Base-by-base conservation (phyloP, 331 rosid species). In the Acacia pycnantha region DNA sequence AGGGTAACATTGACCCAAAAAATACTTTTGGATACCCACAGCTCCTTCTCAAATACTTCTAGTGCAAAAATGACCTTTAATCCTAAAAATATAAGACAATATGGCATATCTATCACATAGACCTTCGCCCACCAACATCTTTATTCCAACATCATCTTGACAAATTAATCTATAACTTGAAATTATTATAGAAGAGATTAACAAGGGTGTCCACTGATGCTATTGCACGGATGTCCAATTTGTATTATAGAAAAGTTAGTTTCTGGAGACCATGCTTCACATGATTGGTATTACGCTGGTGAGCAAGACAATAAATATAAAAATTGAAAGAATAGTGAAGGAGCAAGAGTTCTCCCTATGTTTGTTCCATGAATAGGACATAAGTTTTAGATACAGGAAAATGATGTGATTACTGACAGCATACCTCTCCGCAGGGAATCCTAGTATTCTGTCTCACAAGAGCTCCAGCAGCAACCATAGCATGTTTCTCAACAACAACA, bases 401-500 rank as follows among this genome's bases (percentile, higher is more conserved):
- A 29, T 27, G 22, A 64, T 14, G 70, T 27, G 22, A 64, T 64
- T 27, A 29, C 41, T 64, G 43, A 81, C 41, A 70, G 48, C 22
- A 46, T 87, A 94, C 98, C 97, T 94, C 97, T 4, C 98, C 94
- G 71, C 75, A 76, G 18, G 98, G 98, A 82, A 94, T 88, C 87
- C 85, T 88, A 41, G 98, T 87, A 84, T 91, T 88, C 92, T 92
- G 98, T 82, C 96, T 91, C 85, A 94, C 98, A 80, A 94, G 98
- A 80, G 98, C 87, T 65, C 96, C 98, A 27, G 97, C 96, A 84
- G 93, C 98, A 47, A 94, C 97, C 97, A 94, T 94, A 53, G 90
- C 91, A 84, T 92, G 76, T 85, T 94, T 94, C 93, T 92, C 97
- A 77, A 94, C 93, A 43, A 88, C 78, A 40, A 94, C 97, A 21